Evolutionary conservation across 176 grass and related monocot species (phyloP).

Genomic region (Zoysia japonica): DNA sequence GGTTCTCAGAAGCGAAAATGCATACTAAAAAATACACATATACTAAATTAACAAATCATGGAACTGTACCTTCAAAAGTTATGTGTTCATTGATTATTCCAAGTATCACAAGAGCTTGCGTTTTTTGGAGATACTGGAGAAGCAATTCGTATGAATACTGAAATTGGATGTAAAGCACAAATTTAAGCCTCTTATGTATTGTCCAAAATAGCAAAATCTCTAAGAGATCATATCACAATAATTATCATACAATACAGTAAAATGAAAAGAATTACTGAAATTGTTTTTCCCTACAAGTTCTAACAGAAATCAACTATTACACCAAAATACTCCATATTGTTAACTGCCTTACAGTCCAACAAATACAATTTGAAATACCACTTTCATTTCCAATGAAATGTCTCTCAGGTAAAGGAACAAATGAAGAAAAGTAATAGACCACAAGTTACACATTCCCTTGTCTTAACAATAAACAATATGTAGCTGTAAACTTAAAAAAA

Average conservation of each 20-base stretch:
- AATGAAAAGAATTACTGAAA: background rate
- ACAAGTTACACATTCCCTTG: background rate
- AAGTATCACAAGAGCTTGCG: slow-evolving; percentile 76
- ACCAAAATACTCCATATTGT: background rate
- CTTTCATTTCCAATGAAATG: background rate
- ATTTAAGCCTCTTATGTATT: slow-evolving; percentile 3
- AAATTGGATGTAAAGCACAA: slow-evolving; percentile 37
- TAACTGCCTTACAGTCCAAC: background rate
- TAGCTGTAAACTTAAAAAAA: slow-evolving; percentile 13
- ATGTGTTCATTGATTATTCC: slow-evolving; percentile 87
- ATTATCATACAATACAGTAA: background rate
- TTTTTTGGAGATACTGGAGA: slow-evolving; percentile 90
- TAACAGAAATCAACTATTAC: slow-evolving; percentile 1
- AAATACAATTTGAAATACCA: slow-evolving; percentile 13
- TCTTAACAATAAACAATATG: slow-evolving; percentile 16
- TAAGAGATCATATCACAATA: slow-evolving; percentile 20
- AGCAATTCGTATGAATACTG: slow-evolving; percentile 96
- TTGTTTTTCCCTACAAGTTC: background rate
- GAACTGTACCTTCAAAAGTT: slow-evolving; percentile 84
- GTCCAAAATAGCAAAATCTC: slow-evolving; percentile 26
- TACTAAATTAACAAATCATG: slow-evolving; percentile 3
- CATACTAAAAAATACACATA: slow-evolving; percentile 11
- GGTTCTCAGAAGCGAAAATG: slow-evolving; percentile 32
- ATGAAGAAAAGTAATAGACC: slow-evolving; percentile 19
- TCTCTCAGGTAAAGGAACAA: slow-evolving; percentile 2